Base-by-base conservation (phyloP, 371 early-diverging fungal genomes). In the Mucor sp. region DNA sequence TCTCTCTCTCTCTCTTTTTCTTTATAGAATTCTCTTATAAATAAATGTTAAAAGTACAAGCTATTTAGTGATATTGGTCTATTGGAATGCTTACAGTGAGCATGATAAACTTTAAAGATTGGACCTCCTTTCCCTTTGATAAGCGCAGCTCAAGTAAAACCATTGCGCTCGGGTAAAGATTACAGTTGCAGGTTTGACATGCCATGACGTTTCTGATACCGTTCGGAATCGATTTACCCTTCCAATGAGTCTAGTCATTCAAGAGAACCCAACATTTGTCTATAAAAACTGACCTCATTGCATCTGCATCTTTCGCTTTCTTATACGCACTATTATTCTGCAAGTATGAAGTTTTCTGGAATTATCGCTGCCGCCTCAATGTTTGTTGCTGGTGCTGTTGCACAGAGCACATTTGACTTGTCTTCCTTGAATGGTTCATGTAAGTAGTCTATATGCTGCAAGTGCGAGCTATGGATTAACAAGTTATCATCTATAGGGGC, bases 391-490 rank as follows among this genome's bases (percentile, higher is more conserved):
- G 43, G 33, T 32, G 19, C n/a, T 43, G 53, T 12, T 39, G 37
- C 61, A 30, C 44, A 61, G 37, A 41, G 11, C 17, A 47, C 41
- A 23, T 66, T 66, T 15, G 55, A 66, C 12, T 17, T 66, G 14
- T 41, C 67, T 41, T 15, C 67, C 30, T 19, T 66, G n/a, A 66
- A 66, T 66, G 67, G 67, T 28, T 55, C 67, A 30, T 66, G 67
- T 66, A 66, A 55, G 61, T 37, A 8, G 37, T 23, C 4, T 32
- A 6, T 57, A 15, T 35, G 12, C 30, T 5, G 19, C 0, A 37
- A 37, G 37, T 14, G 14, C 6, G 12, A 28, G 33, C 33, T 30
- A 63, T 33, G 3, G 53, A 21, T 53, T 53, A 21, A 27, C 21
- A 41, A 27, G 12, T 30, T 62, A 27, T 12, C 6, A 44, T 30